Conservation (phyloP, 73 alveolate genomes). For the Paramecium bursaria region DNA sequence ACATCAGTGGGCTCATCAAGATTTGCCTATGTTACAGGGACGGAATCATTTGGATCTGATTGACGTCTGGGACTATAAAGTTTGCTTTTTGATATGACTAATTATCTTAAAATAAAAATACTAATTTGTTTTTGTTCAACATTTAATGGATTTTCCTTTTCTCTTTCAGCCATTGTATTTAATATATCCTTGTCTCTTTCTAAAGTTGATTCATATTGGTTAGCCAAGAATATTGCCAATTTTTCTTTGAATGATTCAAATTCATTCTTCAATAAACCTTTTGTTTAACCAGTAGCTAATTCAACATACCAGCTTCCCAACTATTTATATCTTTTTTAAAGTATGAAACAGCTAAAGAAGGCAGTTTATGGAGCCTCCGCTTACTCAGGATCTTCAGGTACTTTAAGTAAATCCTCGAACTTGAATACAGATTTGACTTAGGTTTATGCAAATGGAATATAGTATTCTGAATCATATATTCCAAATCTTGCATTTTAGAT, state of each 20-base stretch:
- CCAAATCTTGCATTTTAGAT: slow-evolving; percentile 51
- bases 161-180: background rate
- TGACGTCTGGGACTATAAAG: background rate
- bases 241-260: slow-evolving; percentile 36
- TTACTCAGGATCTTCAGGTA: slow-evolving; percentile 31
- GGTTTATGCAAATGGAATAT: slow-evolving; percentile 53
- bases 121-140: background rate
- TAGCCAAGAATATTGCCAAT: background rate
- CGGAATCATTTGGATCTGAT: slow-evolving; percentile 47
- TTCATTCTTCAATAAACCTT: slow-evolving; percentile 19
- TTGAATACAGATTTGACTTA: background rate
- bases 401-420: slow-evolving; percentile 26
- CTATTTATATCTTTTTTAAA: slow-evolving; percentile 27
- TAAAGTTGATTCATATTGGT: background rate
- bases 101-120: background rate
- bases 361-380: slow-evolving; percentile 48
- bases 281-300: background rate
- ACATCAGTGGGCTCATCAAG: slow-evolving; percentile 45
- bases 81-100: slow-evolving; percentile 50
- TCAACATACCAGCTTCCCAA: slow-evolving; percentile 50
- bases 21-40: background rate
- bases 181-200: slow-evolving; percentile 51
- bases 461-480: slow-evolving; percentile 36
- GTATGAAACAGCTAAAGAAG: slow-evolving; percentile 23
- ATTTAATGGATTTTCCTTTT: slow-evolving; percentile 27